Evolutionary conservation across 176 grass and related monocot species (phyloP).

Genomic region (Eremochloa ophiuroides): DNA sequence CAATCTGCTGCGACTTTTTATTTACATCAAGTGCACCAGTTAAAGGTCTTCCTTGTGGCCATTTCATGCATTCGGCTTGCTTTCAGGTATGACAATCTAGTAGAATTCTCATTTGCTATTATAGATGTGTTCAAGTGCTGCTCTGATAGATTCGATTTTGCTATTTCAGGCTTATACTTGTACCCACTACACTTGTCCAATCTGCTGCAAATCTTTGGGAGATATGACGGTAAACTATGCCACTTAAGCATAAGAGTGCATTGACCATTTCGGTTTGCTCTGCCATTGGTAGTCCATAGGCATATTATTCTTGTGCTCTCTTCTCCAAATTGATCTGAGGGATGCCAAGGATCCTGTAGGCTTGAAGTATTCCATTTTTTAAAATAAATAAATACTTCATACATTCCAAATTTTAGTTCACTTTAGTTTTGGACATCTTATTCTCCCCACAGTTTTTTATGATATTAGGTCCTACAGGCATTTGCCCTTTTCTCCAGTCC

Average conservation of each 20-base stretch:
- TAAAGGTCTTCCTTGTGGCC: conserved; percentile 76
- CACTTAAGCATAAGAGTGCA: not conserved
- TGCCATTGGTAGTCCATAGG: not conserved
- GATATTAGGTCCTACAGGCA: not conserved
- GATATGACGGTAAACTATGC: conserved; percentile 61
- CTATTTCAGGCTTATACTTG: conserved; percentile 75
- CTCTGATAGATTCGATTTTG: conserved; percentile 27
- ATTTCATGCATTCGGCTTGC: conserved; percentile 95
- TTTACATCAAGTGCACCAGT: conserved; percentile 84
- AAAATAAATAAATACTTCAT: not conserved
- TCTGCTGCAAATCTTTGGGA: conserved; percentile 89
- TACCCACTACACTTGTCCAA: conserved; percentile 83
- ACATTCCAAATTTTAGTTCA: not conserved
- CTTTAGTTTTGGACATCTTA: not conserved
- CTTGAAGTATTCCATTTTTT: not conserved
- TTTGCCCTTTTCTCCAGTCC: not conserved
- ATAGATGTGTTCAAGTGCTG: not conserved
- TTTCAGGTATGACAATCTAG: conserved; percentile 60
- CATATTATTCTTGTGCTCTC: not conserved
- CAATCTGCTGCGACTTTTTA: conserved; percentile 77
- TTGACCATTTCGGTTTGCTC: not conserved
- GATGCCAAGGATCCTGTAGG: not conserved
- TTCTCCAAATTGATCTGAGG: not conserved
- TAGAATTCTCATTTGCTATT: not conserved
- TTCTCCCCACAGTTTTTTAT: not conserved